These are phyloP conservation scores for Handroanthus guayacan DNA, from an alignment of 257 asterid genomes.

Conservation along the genomic window DNA sequence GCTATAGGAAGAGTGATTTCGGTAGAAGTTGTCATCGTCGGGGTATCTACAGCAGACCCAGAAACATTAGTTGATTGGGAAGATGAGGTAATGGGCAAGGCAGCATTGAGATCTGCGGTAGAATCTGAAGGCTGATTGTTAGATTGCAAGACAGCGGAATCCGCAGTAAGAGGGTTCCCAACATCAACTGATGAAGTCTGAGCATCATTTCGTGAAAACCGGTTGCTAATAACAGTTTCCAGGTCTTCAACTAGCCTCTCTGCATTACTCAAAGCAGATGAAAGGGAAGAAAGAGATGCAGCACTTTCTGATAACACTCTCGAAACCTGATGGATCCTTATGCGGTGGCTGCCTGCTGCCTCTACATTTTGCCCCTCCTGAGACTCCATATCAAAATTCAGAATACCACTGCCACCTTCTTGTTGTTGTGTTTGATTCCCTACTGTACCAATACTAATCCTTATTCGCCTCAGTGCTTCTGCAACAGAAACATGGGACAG, in stretches of 20 bases:
- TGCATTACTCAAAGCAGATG: slow-evolving; percentile 64
- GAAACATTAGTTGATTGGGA: slow-evolving; percentile 42
- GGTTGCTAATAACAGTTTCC: slow-evolving; percentile 55
- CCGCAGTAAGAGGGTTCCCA: slow-evolving; percentile 23
- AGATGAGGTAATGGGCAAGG: slow-evolving; percentile 42
- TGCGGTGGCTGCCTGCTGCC: slow-evolving; percentile 28
- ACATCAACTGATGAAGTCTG: slow-evolving; percentile 37
- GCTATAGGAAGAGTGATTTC: slow-evolving; percentile 6
- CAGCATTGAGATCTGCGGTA: slow-evolving; percentile 38
- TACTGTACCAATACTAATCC: slow-evolving; percentile 35
- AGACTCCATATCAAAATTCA: slow-evolving; percentile 29
- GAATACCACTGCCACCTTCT: slow-evolving; percentile 28
- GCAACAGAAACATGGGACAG: slow-evolving; percentile 36
- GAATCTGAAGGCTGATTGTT: slow-evolving; percentile 39
- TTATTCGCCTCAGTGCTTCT: slow-evolving; percentile 41
- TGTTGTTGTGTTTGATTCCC: slow-evolving; percentile 36
- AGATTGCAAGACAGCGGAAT: slow-evolving; percentile 37
- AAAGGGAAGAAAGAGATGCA: slow-evolving; percentile 66
- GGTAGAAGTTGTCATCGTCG: slow-evolving; percentile 27
- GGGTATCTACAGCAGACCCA: slow-evolving; percentile 33
- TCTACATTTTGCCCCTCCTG: slow-evolving; percentile 34
- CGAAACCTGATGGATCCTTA: slow-evolving; percentile 52
- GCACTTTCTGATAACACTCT: slow-evolving; percentile 65
- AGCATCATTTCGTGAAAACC: slow-evolving; percentile 34
- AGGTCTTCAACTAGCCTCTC: slow-evolving; percentile 71